These are phyloP conservation scores for Globisporangium takayamanum DNA, from an alignment of 352 stramenopile genomes.

Conservation along the genomic window DNA sequence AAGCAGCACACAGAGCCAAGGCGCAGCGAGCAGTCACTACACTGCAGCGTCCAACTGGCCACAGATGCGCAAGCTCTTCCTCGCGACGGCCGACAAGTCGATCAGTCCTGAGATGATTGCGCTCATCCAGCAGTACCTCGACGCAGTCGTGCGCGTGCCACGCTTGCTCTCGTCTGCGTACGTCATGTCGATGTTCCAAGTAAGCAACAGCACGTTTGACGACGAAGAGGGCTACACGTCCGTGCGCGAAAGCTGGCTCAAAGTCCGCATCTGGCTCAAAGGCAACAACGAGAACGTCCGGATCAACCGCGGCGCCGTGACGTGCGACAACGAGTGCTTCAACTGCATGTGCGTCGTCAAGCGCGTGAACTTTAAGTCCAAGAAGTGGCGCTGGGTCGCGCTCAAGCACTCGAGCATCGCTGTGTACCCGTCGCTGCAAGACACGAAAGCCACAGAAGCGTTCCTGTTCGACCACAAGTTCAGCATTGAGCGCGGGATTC, in stretches of 20 bases:
- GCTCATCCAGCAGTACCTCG: slow-evolving; percentile 70
- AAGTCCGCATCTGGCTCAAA: slow-evolving; percentile 79
- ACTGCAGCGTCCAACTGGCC: slow-evolving; percentile 34
- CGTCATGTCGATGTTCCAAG: slow-evolving; percentile 75
- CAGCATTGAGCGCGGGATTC: slow-evolving; percentile 72
- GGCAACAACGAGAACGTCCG: slow-evolving; percentile 82
- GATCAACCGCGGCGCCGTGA: slow-evolving; percentile 66
- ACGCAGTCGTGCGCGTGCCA: slow-evolving; percentile 57
- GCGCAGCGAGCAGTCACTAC: slow-evolving; percentile 2
- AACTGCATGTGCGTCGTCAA: slow-evolving; percentile 89
- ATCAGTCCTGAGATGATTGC: slow-evolving; percentile 68
- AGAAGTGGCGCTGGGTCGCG: slow-evolving; percentile 76
- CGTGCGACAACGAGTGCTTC: slow-evolving; percentile 85
- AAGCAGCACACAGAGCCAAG: slow-evolving; percentile 10
- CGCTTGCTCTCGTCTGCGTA: slow-evolving; percentile 57
- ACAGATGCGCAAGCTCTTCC: slow-evolving; percentile 75
- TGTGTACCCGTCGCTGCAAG: slow-evolving; percentile 71
- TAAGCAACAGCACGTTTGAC: slow-evolving; percentile 81
- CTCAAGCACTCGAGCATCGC: slow-evolving; percentile 77
- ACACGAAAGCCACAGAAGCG: slow-evolving; percentile 56
- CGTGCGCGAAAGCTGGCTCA: slow-evolving; percentile 76
- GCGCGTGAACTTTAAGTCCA: slow-evolving; percentile 76
- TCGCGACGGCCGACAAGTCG: slow-evolving; percentile 70
- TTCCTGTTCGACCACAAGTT: slow-evolving; percentile 83
- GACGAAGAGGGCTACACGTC: slow-evolving; percentile 78